These are phyloP conservation scores for Marchantia paleacea DNA, from an alignment of 225 moss, liverwort and hornwort species.

Conservation along the genomic window DNA sequence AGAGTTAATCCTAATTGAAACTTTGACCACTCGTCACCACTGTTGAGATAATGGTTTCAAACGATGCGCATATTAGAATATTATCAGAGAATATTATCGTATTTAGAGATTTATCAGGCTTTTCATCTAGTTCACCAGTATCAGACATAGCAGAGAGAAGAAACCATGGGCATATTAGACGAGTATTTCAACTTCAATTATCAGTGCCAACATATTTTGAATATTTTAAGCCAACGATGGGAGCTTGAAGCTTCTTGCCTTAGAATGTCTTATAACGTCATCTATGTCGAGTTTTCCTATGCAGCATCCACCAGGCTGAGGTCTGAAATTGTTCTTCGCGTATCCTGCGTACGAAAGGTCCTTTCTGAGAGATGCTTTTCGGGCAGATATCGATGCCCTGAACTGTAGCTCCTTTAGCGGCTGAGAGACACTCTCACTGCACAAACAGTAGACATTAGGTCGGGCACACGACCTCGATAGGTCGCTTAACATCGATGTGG, in stretches of 20 bases:
- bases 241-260: conserved; percentile 29
- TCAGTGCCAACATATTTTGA: too few species aligned
- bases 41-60: too few species aligned
- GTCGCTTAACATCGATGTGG: not conserved
- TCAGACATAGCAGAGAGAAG: too few species aligned
- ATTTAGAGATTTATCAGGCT: too few species aligned
- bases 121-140: too few species aligned
- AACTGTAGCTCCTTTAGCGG: conserved; percentile 36
- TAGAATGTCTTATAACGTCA: conserved; percentile 26
- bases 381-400: conserved; percentile 36
- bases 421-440: conserved; percentile 28
- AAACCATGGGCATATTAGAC: too few species aligned
- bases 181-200: too few species aligned
- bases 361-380: conserved; percentile 32
- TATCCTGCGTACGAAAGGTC: conserved; percentile 36
- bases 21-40: too few species aligned
- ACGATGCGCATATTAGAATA: too few species aligned
- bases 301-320: conserved; percentile 13
- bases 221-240: not conserved
- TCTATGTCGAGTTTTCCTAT: conserved; percentile 17
- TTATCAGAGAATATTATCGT: too few species aligned
- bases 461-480: not conserved
- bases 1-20: too few species aligned
- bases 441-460: not conserved
- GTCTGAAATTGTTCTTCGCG: conserved; percentile 37